A percentile compares a stretch with the other conserved stretches of the same genome.
Conservation (phyloP, 305 asterid species). For the Fraxinus albicans region DNA sequence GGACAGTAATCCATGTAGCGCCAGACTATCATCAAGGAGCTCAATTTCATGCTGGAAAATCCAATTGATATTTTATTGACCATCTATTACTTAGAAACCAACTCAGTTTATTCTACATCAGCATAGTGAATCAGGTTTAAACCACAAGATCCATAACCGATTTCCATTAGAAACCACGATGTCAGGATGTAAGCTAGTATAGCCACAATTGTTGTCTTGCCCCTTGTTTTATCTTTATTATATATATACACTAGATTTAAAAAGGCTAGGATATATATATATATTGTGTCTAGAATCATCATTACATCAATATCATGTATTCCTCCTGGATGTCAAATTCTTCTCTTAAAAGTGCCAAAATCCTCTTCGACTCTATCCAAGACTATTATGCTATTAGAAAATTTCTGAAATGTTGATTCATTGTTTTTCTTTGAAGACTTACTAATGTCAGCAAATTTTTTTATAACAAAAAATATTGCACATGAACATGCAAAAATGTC, state of each 20-base stretch:
- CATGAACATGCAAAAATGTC: background rate
- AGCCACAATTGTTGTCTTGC: background rate
- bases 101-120: background rate
- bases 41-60: slow-evolving; percentile 78
- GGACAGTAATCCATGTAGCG: slow-evolving; percentile 76
- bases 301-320: background rate
- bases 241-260: background rate
- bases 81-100: background rate
- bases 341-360: background rate
- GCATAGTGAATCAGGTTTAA: background rate
- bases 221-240: background rate
- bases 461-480: background rate
- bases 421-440: background rate
- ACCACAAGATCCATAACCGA: background rate
- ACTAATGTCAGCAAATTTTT: background rate
- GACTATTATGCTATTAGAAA: background rate
- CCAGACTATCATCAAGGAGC: slow-evolving; percentile 81
- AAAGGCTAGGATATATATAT: background rate
- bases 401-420: background rate
- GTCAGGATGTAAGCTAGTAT: background rate
- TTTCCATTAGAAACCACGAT: background rate
- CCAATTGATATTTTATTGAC: background rate
- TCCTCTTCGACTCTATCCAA: background rate
- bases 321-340: background rate
- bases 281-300: background rate